phyloP scores from a whole-genome alignment of 305 asterid genomes.

The Stenogyne calaminthoides region DNA sequence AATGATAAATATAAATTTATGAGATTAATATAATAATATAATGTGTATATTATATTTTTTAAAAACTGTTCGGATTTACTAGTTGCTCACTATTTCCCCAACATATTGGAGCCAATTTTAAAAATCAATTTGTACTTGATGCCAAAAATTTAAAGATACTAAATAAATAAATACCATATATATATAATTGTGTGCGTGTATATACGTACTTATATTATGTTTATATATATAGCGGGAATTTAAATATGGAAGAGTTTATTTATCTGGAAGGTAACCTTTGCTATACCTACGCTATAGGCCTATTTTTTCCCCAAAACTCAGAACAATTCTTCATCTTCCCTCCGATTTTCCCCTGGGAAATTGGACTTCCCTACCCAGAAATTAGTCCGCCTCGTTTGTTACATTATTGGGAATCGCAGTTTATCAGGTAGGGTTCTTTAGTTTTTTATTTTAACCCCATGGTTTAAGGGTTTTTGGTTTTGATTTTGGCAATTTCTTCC shows the following conservation, averaged over 20 bases:
- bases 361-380: neutral
- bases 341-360: constrained; percentile 16
- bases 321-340: constrained; percentile 32
- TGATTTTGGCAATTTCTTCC: constrained; percentile 11
- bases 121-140: too few relatives aligned
- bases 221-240: constrained; percentile 35
- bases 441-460: neutral
- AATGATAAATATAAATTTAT: too few relatives aligned
- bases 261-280: constrained; percentile 28
- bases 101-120: too few relatives aligned
- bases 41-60: too few relatives aligned
- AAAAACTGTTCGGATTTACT: too few relatives aligned
- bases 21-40: too few relatives aligned
- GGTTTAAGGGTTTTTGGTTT: constrained; percentile 15
- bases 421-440: constrained; percentile 10
- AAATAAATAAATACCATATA: too few relatives aligned
- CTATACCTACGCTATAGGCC: constrained; percentile 32
- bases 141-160: neutral
- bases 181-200: neutral
- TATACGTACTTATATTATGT: neutral
- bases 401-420: neutral
- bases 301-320: constrained; percentile 29
- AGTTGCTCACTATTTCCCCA: too few relatives aligned
- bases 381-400: neutral
- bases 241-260: constrained; percentile 10